These are phyloP conservation scores for Pichia sp. DNA, from an alignment of 1,139 yeast genomes.

Conservation along the genomic window DNA sequence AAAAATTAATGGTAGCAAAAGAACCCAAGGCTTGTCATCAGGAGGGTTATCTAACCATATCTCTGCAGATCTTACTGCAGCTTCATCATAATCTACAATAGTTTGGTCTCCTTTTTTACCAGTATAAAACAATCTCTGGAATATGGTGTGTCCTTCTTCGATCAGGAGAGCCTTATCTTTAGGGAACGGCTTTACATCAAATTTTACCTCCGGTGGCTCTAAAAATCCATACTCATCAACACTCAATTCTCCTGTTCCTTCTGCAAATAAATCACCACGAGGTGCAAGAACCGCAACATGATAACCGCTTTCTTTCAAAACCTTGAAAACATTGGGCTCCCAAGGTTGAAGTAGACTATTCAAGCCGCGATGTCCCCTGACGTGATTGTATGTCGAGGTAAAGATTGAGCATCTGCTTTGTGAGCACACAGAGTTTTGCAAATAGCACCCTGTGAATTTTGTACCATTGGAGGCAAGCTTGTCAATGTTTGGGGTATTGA, in stretches of 20 bases:
- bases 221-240: conserved; percentile 23
- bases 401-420: conserved; percentile 24
- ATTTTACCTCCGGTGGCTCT: conserved; percentile 10
- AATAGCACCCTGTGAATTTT: conserved; percentile 22
- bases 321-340: conserved; percentile 23
- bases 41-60: conserved; percentile 20
- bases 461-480: conserved; percentile 19
- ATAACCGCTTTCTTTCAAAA: conserved; percentile 22
- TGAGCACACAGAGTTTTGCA: conserved; percentile 23
- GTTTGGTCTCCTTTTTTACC: conserved; percentile 15
- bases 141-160: neutral
- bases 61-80: conserved; percentile 23
- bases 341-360: conserved; percentile 19
- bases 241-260: conserved; percentile 20
- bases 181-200: neutral
- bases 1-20: conserved; percentile 19
- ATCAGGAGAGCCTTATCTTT: neutral
- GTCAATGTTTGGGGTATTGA: conserved; percentile 24
- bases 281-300: conserved; percentile 22
- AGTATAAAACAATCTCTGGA: conserved; percentile 21
- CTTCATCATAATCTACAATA: conserved; percentile 22
- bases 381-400: conserved; percentile 23
- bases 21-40: conserved; percentile 9
- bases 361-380: conserved; percentile 22
- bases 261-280: conserved; percentile 22